phyloP scores from a whole-genome alignment of 305 asterid species.

The Euphrasia arctica region DNA sequence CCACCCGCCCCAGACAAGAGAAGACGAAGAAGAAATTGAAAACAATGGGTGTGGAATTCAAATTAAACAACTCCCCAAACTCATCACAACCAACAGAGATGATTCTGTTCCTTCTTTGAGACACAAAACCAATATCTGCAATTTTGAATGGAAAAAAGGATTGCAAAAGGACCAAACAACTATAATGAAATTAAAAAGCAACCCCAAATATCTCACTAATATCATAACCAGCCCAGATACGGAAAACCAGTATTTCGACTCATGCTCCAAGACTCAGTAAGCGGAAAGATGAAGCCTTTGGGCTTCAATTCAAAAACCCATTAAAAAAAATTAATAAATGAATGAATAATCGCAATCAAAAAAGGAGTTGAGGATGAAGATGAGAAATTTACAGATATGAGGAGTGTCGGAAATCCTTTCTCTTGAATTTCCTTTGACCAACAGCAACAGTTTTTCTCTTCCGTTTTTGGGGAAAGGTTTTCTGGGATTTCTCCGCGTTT shows the following conservation, averaged over 20 bases:
- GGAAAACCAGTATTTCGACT: slow-evolving; percentile 21
- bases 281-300: slow-evolving; percentile 35
- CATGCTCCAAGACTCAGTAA: slow-evolving; percentile 28
- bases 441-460: not conserved
- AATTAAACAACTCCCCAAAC: not conserved
- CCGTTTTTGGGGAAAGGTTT: not conserved
- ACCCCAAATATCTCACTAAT: slow-evolving; percentile 22
- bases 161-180: slow-evolving; percentile 20
- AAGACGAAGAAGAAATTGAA: not conserved
- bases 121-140: no score
- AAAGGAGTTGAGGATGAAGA: slow-evolving; percentile 9
- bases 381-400: slow-evolving; percentile 16
- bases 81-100: not conserved
- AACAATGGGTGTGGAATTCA: not conserved
- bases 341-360: slow-evolving; percentile 17
- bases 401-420: slow-evolving; percentile 6
- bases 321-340: slow-evolving; percentile 18
- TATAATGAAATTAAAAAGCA: slow-evolving; percentile 18
- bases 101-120: not conserved
- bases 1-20: not conserved
- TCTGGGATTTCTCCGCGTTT: slow-evolving; percentile 8
- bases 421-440: slow-evolving; percentile 22
- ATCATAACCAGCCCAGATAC: slow-evolving; percentile 27
- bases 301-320: slow-evolving; percentile 33
- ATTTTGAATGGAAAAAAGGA: not conserved